Base-by-base conservation (phyloP, 2,329 filamentous ascomycete genomes). In the Verticillium klebahnii region DNA sequence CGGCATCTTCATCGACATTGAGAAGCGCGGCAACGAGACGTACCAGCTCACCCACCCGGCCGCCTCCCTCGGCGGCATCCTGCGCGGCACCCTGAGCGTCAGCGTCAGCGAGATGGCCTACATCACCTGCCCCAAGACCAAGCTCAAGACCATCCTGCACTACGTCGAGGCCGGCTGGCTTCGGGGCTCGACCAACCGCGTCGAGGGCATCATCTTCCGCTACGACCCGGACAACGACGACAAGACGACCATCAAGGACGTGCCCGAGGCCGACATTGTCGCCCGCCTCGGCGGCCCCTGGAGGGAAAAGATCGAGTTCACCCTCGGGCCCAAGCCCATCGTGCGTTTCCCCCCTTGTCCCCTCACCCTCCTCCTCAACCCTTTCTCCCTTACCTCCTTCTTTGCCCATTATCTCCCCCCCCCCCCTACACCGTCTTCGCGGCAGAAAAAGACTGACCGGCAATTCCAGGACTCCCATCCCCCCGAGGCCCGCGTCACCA, bases 161-260 rank as follows among this genome's bases (percentile, higher is more conserved):
- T 99, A 99, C 73, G 80, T 93, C 61, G 94, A 98, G 71, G 94
- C 98, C 69, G 93, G 93, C 58, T 99, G 95, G 93, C 83, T 98
- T 34, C 92, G 93, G 56, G 91, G 92, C 67, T 86, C 92, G 23
- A 94, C 96, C 69, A 97, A 98, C 76, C 93, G 90, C 72, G 89
- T 99, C 39, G 88, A 96, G 64, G 95, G 95, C 19, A 87, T 97
- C 60, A 84, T 98, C 61, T 99, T 97, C 82, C 89, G 85, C 58
- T 97, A 97, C 68, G 90, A 97, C 70, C 90, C 93, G 0, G 86
- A 91, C 25, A 94, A 93, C 62, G 94, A 98, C 73, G 86, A 85
- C 72, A 92, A 89, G 74, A 87, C 79, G 5, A 88, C 85, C 68
- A 89, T 97, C 69, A 92, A 89, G 77, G 93, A 97, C 64, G 92